Base-by-base conservation (phyloP, 768 basidiomycete genomes). In the Collybia mongolica region DNA sequence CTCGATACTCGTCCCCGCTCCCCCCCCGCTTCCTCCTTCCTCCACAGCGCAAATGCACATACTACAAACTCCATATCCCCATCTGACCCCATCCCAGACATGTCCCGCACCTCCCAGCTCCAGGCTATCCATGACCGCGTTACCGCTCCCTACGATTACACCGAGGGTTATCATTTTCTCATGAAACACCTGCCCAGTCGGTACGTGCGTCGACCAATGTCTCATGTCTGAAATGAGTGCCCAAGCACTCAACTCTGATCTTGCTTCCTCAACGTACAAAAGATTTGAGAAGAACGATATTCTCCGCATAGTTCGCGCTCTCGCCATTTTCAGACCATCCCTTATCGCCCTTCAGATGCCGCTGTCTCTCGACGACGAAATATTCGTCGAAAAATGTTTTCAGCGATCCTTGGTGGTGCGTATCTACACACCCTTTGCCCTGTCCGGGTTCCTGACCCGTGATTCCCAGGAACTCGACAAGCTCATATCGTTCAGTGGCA, bases 331-430 rank as follows among this genome's bases (percentile, higher is more conserved):
- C 66, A 81, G 96, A 49, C 96, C 96, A n/a, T 95, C 92, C 51
- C 79, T 98, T 49, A 98, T 98, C 60, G 96, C 96, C 22, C 72
- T 98, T 46, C 95, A 98, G 80, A 97, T 98, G 95, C 93, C 96
- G 23, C 75, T 98, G 66, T 90, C 93, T 15, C 83, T 93, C 50
- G 94, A 97, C 60, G 96, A 98, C 70, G 96, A 98, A 66, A 80
- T 96, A 2, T 98, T 98, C 67, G 88, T 96, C 44, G 96, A 98
- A 71, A 86, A 87, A 63, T 96, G 91, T 57, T 96, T 98, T 65
- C 96, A 98, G 68, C 78, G 96, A 45, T 92, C 93, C 28, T 72
- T 98, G 53, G 77, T 98, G 60, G 93, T 95, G 58, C 60, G 80
- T 72, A 40, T 18, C 28, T 55, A 22, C 46, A 62, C 61, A 35